These are phyloP conservation scores for Cubamyces sp. DNA, from an alignment of 768 basidiomycete genomes.

Conservation along the genomic window DNA sequence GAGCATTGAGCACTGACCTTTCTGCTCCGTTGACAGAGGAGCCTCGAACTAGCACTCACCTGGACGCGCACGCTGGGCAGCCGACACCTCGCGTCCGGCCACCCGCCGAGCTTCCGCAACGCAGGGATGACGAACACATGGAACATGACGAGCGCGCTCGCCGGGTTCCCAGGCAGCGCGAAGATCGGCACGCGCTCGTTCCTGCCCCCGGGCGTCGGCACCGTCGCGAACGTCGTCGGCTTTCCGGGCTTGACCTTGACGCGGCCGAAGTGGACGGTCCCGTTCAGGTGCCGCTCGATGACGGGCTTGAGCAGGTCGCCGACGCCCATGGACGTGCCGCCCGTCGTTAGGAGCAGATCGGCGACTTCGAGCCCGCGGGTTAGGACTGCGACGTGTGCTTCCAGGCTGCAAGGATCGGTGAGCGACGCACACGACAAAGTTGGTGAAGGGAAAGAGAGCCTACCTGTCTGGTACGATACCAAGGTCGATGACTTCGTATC, in stretches of 20 bases:
- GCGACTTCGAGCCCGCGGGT: constrained; percentile 58
- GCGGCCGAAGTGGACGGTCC: constrained; percentile 84
- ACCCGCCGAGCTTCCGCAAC: constrained; percentile 72
- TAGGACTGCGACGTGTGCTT: constrained; percentile 62
- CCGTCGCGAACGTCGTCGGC: constrained; percentile 87
- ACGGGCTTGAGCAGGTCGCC: constrained; percentile 87
- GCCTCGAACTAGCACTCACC: constrained; percentile 44
- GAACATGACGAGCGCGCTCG: constrained; percentile 85
- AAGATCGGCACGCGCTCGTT: constrained; percentile 63
- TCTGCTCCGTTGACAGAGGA: constrained; percentile 14
- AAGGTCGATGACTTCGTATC: constrained; percentile 78
- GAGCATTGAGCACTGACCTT: neutral
- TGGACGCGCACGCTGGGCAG: constrained; percentile 66
- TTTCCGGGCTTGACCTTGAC: constrained; percentile 78
- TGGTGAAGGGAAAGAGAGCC: neutral
- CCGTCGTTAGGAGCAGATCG: constrained; percentile 82
- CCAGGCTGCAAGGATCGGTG: constrained; percentile 44
- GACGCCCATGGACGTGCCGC: constrained; percentile 91
- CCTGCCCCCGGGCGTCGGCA: constrained; percentile 48
- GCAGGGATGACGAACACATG: constrained; percentile 85
- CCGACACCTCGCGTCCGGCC: constrained; percentile 53
- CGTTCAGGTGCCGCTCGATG: constrained; percentile 77
- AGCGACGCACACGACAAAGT: neutral
- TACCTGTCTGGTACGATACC: constrained; percentile 82
- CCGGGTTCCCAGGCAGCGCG: constrained; percentile 89